Conservation (phyloP, 2,329 filamentous ascomycete species). For the Pseudogymnoascus sp. region DNA sequence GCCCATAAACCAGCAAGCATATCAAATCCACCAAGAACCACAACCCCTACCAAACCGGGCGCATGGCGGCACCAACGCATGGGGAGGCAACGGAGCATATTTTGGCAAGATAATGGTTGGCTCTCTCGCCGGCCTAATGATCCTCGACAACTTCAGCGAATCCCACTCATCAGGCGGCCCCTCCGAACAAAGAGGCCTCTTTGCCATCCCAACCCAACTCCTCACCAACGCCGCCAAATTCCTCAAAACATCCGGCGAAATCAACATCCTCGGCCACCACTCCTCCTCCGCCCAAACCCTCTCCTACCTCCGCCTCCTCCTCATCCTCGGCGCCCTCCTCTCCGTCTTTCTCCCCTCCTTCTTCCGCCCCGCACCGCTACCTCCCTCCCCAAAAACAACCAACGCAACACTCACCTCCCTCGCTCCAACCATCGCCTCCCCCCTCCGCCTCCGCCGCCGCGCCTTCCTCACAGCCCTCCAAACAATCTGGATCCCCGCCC, state of each 20-base stretch:
- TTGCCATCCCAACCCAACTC: slow-evolving; percentile 53
- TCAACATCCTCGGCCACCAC: slow-evolving; percentile 47
- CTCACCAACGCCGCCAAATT: slow-evolving; percentile 40
- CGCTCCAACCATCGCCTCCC: slow-evolving; percentile 66
- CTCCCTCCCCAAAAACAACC: slow-evolving; percentile 40
- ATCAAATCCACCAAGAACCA: slow-evolving; percentile 25
- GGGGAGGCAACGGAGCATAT: slow-evolving; percentile 47
- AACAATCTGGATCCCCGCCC: slow-evolving; percentile 81
- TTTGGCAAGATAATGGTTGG: slow-evolving; percentile 83
- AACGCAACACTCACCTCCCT: slow-evolving; percentile 37
- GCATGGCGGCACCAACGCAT: slow-evolving; percentile 46
- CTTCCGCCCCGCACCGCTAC: slow-evolving; percentile 29
- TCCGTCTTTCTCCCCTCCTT: slow-evolving; percentile 48
- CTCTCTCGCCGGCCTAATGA: slow-evolving; percentile 84
- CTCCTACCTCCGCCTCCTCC: slow-evolving; percentile 42
- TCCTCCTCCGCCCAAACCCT: slow-evolving; percentile 37
- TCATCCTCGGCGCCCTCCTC: slow-evolving; percentile 44
- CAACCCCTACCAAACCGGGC: slow-evolving; percentile 45
- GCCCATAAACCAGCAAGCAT: slow-evolving; percentile 25
- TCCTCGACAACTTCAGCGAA: slow-evolving; percentile 70
- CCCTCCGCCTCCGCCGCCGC: slow-evolving; percentile 75
- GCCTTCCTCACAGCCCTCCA: slow-evolving; percentile 92
- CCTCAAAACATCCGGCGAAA: slow-evolving; percentile 31
- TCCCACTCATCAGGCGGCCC: slow-evolving; percentile 44
- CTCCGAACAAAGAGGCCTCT: slow-evolving; percentile 56